These are phyloP conservation scores for Cordyceps pruinosa DNA, from an alignment of 2,329 filamentous ascomycete species.

Conservation along the genomic window DNA sequence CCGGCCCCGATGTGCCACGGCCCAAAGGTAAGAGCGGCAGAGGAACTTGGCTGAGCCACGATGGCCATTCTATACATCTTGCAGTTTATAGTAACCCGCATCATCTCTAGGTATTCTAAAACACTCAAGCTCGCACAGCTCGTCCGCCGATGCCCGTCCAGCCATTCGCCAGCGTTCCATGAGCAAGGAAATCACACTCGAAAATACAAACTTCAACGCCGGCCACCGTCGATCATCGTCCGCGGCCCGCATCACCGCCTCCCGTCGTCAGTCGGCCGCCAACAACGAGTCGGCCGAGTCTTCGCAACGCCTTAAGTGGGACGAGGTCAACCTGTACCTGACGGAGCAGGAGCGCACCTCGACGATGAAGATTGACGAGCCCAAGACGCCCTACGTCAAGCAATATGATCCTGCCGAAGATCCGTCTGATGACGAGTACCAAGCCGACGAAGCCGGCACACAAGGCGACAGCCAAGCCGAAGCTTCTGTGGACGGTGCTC, in stretches of 20 bases:
- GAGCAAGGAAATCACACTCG: slow-evolving; percentile 83
- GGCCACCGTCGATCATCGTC: slow-evolving; percentile 79
- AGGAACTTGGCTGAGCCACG: background rate
- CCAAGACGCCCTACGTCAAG: slow-evolving; percentile 92
- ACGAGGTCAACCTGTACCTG: slow-evolving; percentile 94
- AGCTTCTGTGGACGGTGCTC: slow-evolving; percentile 22
- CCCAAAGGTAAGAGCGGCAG: slow-evolving; percentile 35
- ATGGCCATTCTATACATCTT: background rate
- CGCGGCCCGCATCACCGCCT: slow-evolving; percentile 52
- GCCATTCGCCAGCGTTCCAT: slow-evolving; percentile 36
- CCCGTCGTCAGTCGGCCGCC: slow-evolving; percentile 64
- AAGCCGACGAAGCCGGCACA: slow-evolving; percentile 21
- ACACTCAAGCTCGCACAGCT: slow-evolving; percentile 63
- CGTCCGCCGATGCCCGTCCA: slow-evolving; percentile 41
- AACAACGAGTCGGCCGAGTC: slow-evolving; percentile 40
- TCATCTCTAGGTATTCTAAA: slow-evolving; percentile 76
- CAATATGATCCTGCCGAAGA: slow-evolving; percentile 89
- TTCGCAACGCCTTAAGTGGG: slow-evolving; percentile 86
- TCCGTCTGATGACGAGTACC: slow-evolving; percentile 69
- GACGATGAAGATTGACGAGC: slow-evolving; percentile 99
- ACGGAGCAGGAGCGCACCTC: slow-evolving; percentile 92
- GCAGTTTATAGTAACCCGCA: background rate
- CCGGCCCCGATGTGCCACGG: slow-evolving; percentile 33
- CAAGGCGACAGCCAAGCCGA: background rate
- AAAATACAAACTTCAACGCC: slow-evolving; percentile 92